Evolutionary conservation across 192 early-diverging fungal species (phyloP).

Genomic region (Dispira parvispora): DNA sequence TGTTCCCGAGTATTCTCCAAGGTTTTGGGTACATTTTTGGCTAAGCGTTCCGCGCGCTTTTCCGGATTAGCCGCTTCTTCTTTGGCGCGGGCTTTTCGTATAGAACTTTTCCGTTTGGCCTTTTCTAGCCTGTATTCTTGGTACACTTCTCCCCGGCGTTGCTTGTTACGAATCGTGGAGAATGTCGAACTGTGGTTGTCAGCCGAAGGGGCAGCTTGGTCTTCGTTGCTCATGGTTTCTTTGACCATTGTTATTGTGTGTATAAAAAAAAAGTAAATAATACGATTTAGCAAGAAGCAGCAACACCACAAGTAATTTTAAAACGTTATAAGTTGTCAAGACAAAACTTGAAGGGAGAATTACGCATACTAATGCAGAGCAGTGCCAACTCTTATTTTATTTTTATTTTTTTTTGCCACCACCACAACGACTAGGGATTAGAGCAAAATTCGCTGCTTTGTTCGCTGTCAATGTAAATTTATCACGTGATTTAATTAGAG

Average conservation of each 20-base stretch:
- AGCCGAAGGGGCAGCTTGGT: not conserved
- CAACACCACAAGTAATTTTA: not conserved
- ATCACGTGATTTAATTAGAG: too few relatives aligned
- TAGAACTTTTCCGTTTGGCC: slow-evolving; percentile 53
- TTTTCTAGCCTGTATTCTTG: slow-evolving; percentile 57
- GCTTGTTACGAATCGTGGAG: slow-evolving; percentile 62
- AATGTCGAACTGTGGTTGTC: too few relatives aligned
- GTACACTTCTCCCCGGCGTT: slow-evolving; percentile 67
- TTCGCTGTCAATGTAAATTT: too few relatives aligned
- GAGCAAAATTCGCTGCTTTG: too few relatives aligned
- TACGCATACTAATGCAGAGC: too few relatives aligned
- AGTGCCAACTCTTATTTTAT: too few relatives aligned
- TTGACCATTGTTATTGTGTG: not conserved
- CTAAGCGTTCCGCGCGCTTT: slow-evolving; percentile 66
- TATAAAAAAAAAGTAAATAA: not conserved
- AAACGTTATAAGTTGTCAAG: not conserved
- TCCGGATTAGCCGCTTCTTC: slow-evolving; percentile 71
- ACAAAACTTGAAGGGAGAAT: too few relatives aligned
- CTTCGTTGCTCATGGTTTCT: not conserved
- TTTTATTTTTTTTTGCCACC: too few relatives aligned
- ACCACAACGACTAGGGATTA: too few relatives aligned
- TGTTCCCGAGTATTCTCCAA: slow-evolving; percentile 82
- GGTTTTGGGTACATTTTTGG: slow-evolving; percentile 80
- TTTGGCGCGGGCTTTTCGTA: slow-evolving; percentile 52
- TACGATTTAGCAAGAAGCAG: not conserved